These are phyloP conservation scores for Porphyra umbilicalis DNA, from an alignment of 31 red algal genomes.

Conservation along the genomic window DNA sequence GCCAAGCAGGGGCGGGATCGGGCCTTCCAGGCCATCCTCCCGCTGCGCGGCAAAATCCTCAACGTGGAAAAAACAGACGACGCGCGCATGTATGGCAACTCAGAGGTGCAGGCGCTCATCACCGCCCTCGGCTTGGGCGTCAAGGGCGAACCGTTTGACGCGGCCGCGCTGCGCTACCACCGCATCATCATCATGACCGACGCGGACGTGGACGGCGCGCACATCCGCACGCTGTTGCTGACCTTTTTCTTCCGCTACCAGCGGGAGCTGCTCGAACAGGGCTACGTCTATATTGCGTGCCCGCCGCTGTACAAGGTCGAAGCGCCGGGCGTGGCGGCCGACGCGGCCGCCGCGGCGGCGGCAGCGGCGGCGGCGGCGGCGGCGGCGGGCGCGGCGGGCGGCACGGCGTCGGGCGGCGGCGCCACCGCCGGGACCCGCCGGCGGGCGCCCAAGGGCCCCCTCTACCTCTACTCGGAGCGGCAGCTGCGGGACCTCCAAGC, in stretches of 20 bases:
- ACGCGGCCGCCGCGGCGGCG: background rate
- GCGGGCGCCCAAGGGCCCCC: background rate
- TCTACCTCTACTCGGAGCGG: constrained; percentile 2
- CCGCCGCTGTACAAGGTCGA: constrained; percentile 99
- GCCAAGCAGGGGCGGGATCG: constrained; percentile 98
- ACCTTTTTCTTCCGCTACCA: constrained; percentile 99
- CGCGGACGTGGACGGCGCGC: constrained; percentile 97
- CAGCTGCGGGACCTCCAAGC: constrained; percentile 5
- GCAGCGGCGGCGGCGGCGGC: background rate
- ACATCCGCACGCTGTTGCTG: constrained; percentile 96
- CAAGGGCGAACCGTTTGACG: constrained; percentile 68
- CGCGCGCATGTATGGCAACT: constrained; percentile 86
- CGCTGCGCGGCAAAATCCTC: constrained; percentile 96
- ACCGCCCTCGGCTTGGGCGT: constrained; percentile 87
- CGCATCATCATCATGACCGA: constrained; percentile 99
- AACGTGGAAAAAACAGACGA: constrained; percentile 99
- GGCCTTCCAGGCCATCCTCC: constrained; percentile 91
- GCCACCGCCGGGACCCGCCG: too few species aligned
- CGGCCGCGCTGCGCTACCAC: constrained; percentile 70
- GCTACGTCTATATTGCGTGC: constrained; percentile 95
- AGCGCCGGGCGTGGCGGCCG: background rate
- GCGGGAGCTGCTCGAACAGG: constrained; percentile 77
- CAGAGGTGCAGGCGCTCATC: constrained; percentile 93
- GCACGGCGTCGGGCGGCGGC: too few species aligned
- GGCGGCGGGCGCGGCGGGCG: background rate